phyloP scores from a whole-genome alignment of 176 grass and related monocot species.

The Musa beccarii region DNA sequence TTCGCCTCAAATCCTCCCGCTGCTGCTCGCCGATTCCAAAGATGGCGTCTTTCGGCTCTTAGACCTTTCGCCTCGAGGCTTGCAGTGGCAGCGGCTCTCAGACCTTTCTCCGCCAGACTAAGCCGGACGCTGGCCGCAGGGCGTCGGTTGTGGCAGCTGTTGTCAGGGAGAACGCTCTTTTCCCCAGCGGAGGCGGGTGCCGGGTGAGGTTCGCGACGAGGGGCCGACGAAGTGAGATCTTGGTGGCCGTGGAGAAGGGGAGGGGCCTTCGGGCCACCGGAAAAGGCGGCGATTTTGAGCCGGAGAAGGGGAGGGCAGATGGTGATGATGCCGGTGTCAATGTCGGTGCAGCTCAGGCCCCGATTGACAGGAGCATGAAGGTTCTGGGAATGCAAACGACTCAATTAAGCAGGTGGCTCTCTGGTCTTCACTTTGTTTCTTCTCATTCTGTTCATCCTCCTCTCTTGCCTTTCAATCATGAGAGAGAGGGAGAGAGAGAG shows the following conservation, averaged over 20 bases:
- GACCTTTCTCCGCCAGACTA: not conserved
- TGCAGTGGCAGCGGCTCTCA: not conserved
- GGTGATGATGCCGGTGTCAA: not conserved
- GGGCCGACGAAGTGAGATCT: too few species aligned
- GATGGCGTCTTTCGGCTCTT: conserved; percentile 5
- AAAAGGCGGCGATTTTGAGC: too few species aligned
- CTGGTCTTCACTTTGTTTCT: not conserved
- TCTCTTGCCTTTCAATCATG: too few species aligned
- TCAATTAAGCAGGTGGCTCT: not conserved
- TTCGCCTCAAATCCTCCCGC: too few species aligned
- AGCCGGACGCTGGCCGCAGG: not conserved
- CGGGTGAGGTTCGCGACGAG: conserved; percentile 1
- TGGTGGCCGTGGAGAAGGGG: not conserved
- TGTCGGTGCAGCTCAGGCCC: too few species aligned
- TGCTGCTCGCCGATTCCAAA: not conserved
- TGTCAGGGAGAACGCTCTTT: not conserved
- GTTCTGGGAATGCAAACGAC: not conserved
- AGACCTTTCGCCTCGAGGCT: not conserved
- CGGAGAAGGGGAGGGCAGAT: not conserved
- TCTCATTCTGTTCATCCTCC: too few species aligned
- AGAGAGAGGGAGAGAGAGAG: too few species aligned
- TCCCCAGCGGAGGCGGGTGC: not conserved
- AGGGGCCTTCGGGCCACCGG: not conserved
- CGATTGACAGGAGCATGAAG: not conserved
- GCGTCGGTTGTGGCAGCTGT: not conserved